Base-by-base conservation (phyloP, 768 basidiomycete species). In the Termitomyces sp. region DNA sequence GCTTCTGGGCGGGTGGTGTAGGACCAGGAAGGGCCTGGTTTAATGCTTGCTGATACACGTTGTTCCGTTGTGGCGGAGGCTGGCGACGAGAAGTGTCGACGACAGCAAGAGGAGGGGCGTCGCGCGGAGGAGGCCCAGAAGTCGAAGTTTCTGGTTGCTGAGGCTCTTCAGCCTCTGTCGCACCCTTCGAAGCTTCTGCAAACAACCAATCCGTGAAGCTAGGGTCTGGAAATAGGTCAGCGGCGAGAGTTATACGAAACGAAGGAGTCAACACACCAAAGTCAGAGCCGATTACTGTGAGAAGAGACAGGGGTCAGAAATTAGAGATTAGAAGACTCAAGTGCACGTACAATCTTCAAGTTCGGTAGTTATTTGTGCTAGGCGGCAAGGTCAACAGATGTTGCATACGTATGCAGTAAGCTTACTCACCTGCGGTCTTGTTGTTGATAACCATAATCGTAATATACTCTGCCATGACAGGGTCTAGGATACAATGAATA, bases 381-480 rank as follows among this genome's bases (percentile, higher is more conserved):
- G 48, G 54, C 50, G 40, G 25, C 49, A 53, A 50, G 42, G 57
- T 63, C 56, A 63, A 60, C 54, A 25, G 7, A 33, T 13, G 31
- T 32, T 49, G 54, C n/a, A n/a, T n/a, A n/a, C n/a, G 16, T 44
- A 38, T 43, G 38, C 41, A 38, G 1, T 16, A 12, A 47, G 25
- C 32, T 41, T 27, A 73, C 85, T 32, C 62, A 87, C 90, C 81
- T 58, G 83, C 70, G 54, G 88, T 86, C 76, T 94, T 95, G 70
- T 90, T 89, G 67, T 95, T 95, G 60, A 94, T 93, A 44, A 95
- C 82, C 93, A 95, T 94, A 56, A 95, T 95, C 18, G 90, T 92
- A 54, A 94, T 92, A 64, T 93, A 95, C 70, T 95, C 93, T 3
- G 92, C 91, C 91, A 94, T 93, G 62, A 93, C 90, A 13, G 85